A percentile compares a stretch with the other conserved stretches of the same genome.
phyloP scores from a whole-genome alignment of 768 basidiomycete genomes.

The Serendipita vermifera region DNA sequence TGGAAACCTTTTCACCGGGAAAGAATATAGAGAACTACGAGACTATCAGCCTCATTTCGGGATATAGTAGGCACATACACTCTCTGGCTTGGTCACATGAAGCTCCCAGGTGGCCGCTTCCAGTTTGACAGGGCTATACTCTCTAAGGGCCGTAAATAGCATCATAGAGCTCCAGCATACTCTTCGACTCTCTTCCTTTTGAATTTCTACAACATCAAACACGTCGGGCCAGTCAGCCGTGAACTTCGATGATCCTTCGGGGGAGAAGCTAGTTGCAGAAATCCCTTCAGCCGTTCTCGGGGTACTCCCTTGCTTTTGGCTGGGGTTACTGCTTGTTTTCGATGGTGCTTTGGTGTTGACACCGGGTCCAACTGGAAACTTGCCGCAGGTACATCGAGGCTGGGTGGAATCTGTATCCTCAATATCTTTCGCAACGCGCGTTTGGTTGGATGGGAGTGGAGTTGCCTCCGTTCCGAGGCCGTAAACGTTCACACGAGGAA shows the following conservation, averaged over 20 bases:
- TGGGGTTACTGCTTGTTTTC: no score
- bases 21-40: slow-evolving; percentile 1
- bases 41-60: background rate
- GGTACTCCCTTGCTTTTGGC: no score
- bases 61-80: background rate
- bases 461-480: background rate
- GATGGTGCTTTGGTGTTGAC: no score
- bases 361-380: no score
- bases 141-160: background rate
- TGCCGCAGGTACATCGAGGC: no score
- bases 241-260: no score
- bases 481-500: slow-evolving; percentile 30
- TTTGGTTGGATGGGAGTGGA: background rate
- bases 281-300: no score
- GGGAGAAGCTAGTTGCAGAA: no score
- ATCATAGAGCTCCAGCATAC: slow-evolving; percentile 5
- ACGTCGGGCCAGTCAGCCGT: background rate
- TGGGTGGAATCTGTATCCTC: no score
- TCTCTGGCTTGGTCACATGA: background rate
- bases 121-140: background rate
- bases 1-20: slow-evolving; percentile 1
- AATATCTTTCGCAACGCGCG: no score
- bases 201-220: background rate
- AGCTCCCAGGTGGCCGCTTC: background rate
- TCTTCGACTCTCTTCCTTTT: slow-evolving; percentile 7